Base-by-base conservation (phyloP, 2,329 filamentous ascomycete species). In the Leptographium radiaticola region DNA sequence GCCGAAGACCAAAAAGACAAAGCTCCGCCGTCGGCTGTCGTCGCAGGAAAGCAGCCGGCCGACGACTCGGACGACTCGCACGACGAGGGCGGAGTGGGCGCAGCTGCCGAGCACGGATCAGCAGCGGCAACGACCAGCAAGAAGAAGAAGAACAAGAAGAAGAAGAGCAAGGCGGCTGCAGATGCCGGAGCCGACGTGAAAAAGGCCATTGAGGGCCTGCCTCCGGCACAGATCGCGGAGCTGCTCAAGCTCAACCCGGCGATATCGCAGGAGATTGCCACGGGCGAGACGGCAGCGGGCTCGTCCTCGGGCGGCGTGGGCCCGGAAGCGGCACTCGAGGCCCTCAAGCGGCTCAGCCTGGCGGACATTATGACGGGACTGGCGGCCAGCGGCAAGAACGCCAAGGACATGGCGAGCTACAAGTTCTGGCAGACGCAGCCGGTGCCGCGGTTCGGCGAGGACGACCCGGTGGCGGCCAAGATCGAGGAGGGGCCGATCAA, bases 381-480 rank as follows among this genome's bases (percentile, higher is more conserved):
- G 63, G 85, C 89, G 16, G 75, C 87, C 9, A 83, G 80, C 57
- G 87, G 86, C 54, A 94, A 93, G 76, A 95, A 95, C 64, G 84
- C 82, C 62, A 96, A 95, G 73, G 90, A 96, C 65, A 95, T 96
- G 89, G 89, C 85, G 8, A 87, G 84, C 55, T 96, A 97, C 77
- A 96, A 95, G 71, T 98, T 98, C 73, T 98, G 93, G 93, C 84
- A 89, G 68, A 98, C 93, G 48, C 93, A 98, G 69, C 93, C 93
- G 1, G 93, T 98, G 56, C 87, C 87, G 51, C 84, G 84, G 64
- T 95, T 97, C 64, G 84, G 79, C 62, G 73, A 83, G 66, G 57
- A 52, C 13, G 55, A 59, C 44, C 30, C 20, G 44, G 18, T 39
- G 5, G 62, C 64, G 15, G 71, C 76, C 58, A 65, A 70, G 40